Base-by-base conservation (phyloP, 2,329 filamentous ascomycete genomes). In the Geosmithia morbida region DNA sequence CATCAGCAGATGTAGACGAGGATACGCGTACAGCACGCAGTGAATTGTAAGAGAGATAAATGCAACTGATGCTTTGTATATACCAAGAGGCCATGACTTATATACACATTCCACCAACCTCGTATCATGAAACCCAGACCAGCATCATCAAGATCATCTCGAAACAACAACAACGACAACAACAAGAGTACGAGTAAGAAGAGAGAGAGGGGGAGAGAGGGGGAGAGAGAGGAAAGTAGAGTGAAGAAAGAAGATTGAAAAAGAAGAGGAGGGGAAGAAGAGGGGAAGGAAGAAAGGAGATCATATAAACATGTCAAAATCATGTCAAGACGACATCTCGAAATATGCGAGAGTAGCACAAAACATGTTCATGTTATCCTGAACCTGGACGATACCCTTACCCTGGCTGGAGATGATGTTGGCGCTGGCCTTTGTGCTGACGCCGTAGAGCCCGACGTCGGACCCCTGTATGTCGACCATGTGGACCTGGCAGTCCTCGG, bases 401-500 rank as follows among this genome's bases (percentile, higher is more conserved):
- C 79, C 79, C 53, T 83, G 67, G 17, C 82, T 59, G 1, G 74
- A 80, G 50, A 88, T 66, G 82, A 88, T 87, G 65, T 85, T 87
- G 46, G 74, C 69, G 19, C 79, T 72, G 3, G 83, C 83, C 69
- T 87, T 87, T 51, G 85, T 89, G 66, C 74, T 85, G 48, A 89
- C 63, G 7, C 77, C 85, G 52, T 76, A 85, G 39, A 89, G 61
- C 53, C 78, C 68, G 40, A 87, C 69, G 46, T 70, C 79, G 37
- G 74, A 84, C 11, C 33, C 74, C 62, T 87, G 80, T 37, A 90
- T 67, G 54, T 77, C 79, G 44, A 89, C 72, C 67, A 92, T 88
- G 65, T 87, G 83, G 49, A 81, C 71, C 64, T 90, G 86, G 68
- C 86, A 92, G 53, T 74, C 77, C 60, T 85, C 74, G 10, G 71